Base-by-base conservation (phyloP, 78 protist genomes). In the Polysphondylium violaceum region DNA sequence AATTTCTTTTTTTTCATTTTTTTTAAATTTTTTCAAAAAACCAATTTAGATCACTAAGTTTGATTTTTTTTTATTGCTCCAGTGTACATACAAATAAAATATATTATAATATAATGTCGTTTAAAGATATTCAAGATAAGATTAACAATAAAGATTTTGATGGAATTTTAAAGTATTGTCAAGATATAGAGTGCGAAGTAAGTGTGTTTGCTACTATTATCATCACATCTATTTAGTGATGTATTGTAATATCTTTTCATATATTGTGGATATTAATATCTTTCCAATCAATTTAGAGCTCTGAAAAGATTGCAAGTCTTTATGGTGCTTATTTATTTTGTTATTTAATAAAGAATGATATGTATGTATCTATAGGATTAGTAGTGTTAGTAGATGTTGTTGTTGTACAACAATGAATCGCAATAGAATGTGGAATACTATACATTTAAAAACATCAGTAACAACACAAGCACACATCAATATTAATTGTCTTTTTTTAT, bases 331-430 rank as follows among this genome's bases (percentile, higher is more conserved):
- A 43, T 76, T 35, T 76, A 12, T 17, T 76, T 41, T 40, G 43
- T 14, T 61, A 44, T 59, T 61, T 76, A 29, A 76, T 76, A 43
- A 17, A 59, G 5, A 76, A 76, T 44, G 87, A 76, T 76, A 1
- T 76, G 87, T 76, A 76, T 27, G 86, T 76, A 43, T 69, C 8
- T 21, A 27, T 23, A 8, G 16, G 2, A 44, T 50, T 19, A 3
- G 7, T 9, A 25, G 3, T 53, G 43, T 43, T 16, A 29, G 43
- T 73, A 16, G 6, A n/a, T n/a, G n/a, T n/a, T n/a, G n/a, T n/a
- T n/a, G n/a, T n/a, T n/a, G n/a, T n/a, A n/a, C n/a, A n/a, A n/a
- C n/a, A n/a, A n/a, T n/a, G n/a, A n/a, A n/a, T n/a, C n/a, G n/a
- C n/a, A n/a, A n/a, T n/a, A n/a, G n/a, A n/a, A n/a, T n/a, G n/a